Evolutionary conservation across 2,329 filamentous ascomycete species (phyloP).

Genomic region (Aulographum hederae): DNA sequence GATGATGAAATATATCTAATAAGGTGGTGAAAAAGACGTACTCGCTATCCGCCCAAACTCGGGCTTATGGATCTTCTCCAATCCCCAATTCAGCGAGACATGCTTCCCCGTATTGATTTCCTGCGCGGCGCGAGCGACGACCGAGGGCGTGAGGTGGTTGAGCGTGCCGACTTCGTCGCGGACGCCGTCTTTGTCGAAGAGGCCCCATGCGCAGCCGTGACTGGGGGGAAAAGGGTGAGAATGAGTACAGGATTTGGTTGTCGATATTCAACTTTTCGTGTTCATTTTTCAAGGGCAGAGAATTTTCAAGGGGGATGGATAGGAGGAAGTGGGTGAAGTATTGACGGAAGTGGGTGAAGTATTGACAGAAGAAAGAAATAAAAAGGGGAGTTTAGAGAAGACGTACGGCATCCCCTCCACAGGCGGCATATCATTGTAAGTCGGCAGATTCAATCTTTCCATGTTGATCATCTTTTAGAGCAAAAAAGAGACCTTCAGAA

Average conservation of each 20-base stretch:
- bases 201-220: slow-evolving; percentile 17
- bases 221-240: too few relatives aligned
- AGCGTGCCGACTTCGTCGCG: slow-evolving; percentile 25
- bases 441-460: slow-evolving; percentile 1
- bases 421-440: slow-evolving; percentile 3
- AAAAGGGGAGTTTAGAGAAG: not conserved
- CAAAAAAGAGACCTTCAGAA: too few relatives aligned
- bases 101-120: slow-evolving; percentile 24
- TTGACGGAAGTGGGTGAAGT: not conserved
- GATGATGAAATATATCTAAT: not conserved
- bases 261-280: too few relatives aligned
- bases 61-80: slow-evolving; percentile 18
- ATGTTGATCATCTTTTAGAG: not conserved
- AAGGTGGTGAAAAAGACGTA: not conserved
- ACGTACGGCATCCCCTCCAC: slow-evolving; percentile 4
- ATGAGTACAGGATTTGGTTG: too few relatives aligned
- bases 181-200: slow-evolving; percentile 24
- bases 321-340: not conserved
- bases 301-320: not conserved
- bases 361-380: not conserved
- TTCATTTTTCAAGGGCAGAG: slow-evolving; percentile 4
- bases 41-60: slow-evolving; percentile 15
- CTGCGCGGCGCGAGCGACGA: slow-evolving; percentile 20
- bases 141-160: slow-evolving; percentile 26
- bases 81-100: slow-evolving; percentile 22